Evolutionary conservation across 1,139 yeast species (phyloP).

Genomic region (Suhomyces terraborum): DNA sequence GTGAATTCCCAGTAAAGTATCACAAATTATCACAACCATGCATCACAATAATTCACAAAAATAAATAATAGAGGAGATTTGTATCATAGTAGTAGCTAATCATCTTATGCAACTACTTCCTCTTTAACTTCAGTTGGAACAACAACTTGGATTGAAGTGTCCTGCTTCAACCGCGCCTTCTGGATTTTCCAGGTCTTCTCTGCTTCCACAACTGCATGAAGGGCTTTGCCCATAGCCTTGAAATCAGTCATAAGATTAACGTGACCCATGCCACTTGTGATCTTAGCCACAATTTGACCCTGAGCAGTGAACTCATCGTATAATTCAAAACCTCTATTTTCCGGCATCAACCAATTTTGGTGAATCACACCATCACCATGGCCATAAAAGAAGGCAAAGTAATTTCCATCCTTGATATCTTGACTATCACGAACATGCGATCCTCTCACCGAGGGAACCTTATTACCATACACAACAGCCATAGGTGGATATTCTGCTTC

Average conservation of each 20-base stretch:
- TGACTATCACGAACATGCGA: conserved; percentile 62
- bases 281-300: conserved; percentile 64
- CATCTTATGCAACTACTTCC: neutral
- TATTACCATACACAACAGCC: conserved; percentile 76
- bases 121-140: neutral
- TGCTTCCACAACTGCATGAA: conserved; percentile 58
- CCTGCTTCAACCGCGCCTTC: conserved; percentile 1
- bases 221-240: conserved; percentile 68
- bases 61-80: too few species aligned
- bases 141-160: neutral
- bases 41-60: too few species aligned
- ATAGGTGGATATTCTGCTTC: conserved; percentile 71
- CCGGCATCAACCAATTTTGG: conserved; percentile 81
- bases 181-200: conserved; percentile 44
- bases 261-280: conserved; percentile 71
- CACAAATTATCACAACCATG: too few species aligned
- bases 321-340: conserved; percentile 59
- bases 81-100: too few species aligned
- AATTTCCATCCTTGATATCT: conserved; percentile 70
- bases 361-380: conserved; percentile 95
- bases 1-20: too few species aligned
- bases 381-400: conserved; percentile 76
- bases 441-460: conserved; percentile 83
- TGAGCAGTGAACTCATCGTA: conserved; percentile 34
- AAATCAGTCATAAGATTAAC: conserved; percentile 77